phyloP scores from a whole-genome alignment of 305 asterid genomes.

The Plantago coronopus region DNA sequence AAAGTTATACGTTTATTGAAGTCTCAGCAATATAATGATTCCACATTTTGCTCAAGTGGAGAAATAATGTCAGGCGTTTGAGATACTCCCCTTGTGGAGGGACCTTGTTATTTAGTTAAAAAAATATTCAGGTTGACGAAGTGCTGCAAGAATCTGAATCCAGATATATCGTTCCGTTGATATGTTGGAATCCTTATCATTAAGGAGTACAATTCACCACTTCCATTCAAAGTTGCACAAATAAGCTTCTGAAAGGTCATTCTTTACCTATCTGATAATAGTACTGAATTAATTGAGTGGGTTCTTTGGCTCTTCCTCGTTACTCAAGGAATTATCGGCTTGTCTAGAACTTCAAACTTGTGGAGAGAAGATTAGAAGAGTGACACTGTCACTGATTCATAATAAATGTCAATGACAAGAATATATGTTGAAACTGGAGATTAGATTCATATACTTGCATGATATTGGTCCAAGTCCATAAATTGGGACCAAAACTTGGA shows the following conservation, averaged over 20 bases:
- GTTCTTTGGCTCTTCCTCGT: background rate
- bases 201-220: constrained; percentile 14
- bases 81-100: background rate
- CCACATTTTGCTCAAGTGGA: background rate
- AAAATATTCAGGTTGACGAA: background rate
- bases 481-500: background rate
- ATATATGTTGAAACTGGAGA: background rate
- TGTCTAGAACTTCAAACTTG: background rate
- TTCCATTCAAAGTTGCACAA: background rate
- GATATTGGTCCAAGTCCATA: constrained; percentile 6
- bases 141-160: background rate
- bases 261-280: background rate
- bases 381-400: background rate
- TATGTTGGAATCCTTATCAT: background rate
- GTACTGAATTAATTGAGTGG: background rate
- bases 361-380: background rate
- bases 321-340: background rate
- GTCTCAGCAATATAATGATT: background rate
- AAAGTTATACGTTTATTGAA: background rate
- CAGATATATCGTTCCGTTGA: background rate
- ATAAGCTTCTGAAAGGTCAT: background rate
- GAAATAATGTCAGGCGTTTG: background rate
- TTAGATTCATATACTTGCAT: background rate
- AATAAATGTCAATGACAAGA: background rate
- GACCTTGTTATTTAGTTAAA: constrained; percentile 9